phyloP scores from a whole-genome alignment of 257 asterid genomes.

The Avicennia marina region DNA sequence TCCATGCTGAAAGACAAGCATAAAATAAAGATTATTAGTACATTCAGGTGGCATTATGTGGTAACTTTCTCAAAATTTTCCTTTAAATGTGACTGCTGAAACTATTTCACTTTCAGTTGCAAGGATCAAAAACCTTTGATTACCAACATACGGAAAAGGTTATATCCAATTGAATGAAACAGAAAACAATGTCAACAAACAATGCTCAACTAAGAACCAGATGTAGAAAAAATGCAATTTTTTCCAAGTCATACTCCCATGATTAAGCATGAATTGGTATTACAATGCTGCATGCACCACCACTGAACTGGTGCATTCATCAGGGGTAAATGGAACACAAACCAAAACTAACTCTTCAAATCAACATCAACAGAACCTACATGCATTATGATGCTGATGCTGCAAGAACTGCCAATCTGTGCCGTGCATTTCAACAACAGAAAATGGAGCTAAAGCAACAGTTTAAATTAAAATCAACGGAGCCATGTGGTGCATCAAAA shows the following conservation, averaged over 20 bases:
- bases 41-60: slow-evolving; percentile 15
- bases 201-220: slow-evolving; percentile 6
- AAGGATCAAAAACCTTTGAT: neutral
- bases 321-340: no score
- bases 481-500: slow-evolving; percentile 16
- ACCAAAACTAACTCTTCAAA: no score
- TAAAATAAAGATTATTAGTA: slow-evolving; percentile 21
- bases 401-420: slow-evolving; percentile 4
- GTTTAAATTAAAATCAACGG: slow-evolving; percentile 1
- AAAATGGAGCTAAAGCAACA: no score
- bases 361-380: neutral
- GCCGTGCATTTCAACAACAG: no score
- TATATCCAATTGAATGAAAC: slow-evolving; percentile 1
- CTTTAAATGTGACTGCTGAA: slow-evolving; percentile 11
- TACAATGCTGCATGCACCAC: no score
- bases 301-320: neutral
- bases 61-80: slow-evolving; percentile 8
- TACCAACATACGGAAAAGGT: neutral
- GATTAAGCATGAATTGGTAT: no score
- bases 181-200: slow-evolving; percentile 7
- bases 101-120: slow-evolving; percentile 14
- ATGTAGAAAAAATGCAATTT: no score
- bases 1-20: slow-evolving; percentile 69
- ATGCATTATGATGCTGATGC: slow-evolving; percentile 6
- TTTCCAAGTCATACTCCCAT: no score